Evolutionary conservation across 495 filamentous ascomycete genomes (phyloP).

Genomic region (Staphylotrichum longicolle): DNA sequence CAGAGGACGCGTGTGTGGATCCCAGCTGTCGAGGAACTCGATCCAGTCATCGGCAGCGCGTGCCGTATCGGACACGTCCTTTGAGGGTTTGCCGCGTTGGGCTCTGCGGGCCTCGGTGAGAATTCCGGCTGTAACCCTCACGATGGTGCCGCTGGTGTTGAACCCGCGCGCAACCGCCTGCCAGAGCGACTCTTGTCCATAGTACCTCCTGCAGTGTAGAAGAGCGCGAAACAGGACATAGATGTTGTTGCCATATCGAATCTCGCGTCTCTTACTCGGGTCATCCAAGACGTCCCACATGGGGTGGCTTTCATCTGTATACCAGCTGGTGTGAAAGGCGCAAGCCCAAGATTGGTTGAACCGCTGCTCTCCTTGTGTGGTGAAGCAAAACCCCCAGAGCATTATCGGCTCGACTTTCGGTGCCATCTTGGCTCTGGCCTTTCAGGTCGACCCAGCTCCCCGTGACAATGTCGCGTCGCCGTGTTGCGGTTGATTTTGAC

Average conservation of each 20-base stretch:
- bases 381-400: constrained; percentile 18
- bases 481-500: background rate
- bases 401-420: constrained; percentile 14
- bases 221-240: constrained; percentile 28
- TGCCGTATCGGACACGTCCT: constrained; percentile 20
- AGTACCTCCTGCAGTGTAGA: constrained; percentile 13
- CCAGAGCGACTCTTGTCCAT: constrained; percentile 24
- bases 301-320: constrained; percentile 14
- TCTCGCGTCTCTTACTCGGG: constrained; percentile 20
- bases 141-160: constrained; percentile 15
- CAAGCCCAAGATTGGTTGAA: constrained; percentile 22
- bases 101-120: constrained; percentile 25
- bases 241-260: constrained; percentile 34
- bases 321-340: constrained; percentile 18
- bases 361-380: constrained; percentile 3
- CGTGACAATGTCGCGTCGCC: background rate
- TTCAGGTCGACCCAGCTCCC: background rate
- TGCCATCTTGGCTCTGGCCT: constrained; percentile 2
- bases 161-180: constrained; percentile 18
- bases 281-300: constrained; percentile 17
- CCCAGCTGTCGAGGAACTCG: constrained; percentile 20
- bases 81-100: constrained; percentile 7
- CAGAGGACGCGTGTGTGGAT: background rate
- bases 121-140: constrained; percentile 11
- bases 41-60: constrained; percentile 30